Evolutionary conservation across 1,284 basidiomycete genomes (phyloP), one percentile per base, ranked within the genome.

Genomic region (Microbotryomycetes sp.): DNA sequence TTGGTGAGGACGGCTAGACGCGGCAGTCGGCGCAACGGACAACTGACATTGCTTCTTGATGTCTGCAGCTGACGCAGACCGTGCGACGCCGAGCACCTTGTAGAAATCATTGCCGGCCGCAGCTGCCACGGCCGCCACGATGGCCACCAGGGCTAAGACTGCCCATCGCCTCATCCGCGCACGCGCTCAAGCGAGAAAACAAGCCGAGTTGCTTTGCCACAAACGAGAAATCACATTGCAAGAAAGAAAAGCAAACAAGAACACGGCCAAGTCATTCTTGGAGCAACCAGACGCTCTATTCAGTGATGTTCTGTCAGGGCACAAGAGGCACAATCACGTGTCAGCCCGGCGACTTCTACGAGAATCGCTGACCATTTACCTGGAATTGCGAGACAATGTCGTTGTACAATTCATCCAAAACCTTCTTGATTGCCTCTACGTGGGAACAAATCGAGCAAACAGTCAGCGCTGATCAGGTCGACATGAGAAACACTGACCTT

Each of bases 1-100:
- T 52, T 59, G 76, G n/a, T n/a, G n/a, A n/a, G n/a, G n/a, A n/a
- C n/a, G n/a, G n/a, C n/a, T n/a, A n/a, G n/a, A n/a, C n/a, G n/a
- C n/a, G n/a, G n/a, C n/a, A n/a, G n/a, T n/a, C n/a, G n/a, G n/a
- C n/a, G n/a, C n/a, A n/a, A n/a, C n/a, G n/a, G n/a, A n/a, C n/a
- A n/a, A 76, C 69, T 75, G 88, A 79, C 96, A 97, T 2, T 91
- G 89, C 69, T 88, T 85, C 76, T 88, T 85, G 74, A 97, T 90
- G 68, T 94, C 90, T 70, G 84, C 83, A 41, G 93, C 89, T 30
- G 84, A 85, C 24, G 91, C 90, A 50, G 85, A 84, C 67, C 79
- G 84, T 69, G 84, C 81, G 52, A 96, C 53, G 1, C 77, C 77
- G n/a, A 79, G 67, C 2, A 74, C 66, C 52, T 72, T 71, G 63